A percentile compares a stretch with the other conserved stretches of the same genome.
These are phyloP conservation scores for Eucalyptus tenuipes DNA, from an alignment of 345 rosid species.

Conservation along the genomic window DNA sequence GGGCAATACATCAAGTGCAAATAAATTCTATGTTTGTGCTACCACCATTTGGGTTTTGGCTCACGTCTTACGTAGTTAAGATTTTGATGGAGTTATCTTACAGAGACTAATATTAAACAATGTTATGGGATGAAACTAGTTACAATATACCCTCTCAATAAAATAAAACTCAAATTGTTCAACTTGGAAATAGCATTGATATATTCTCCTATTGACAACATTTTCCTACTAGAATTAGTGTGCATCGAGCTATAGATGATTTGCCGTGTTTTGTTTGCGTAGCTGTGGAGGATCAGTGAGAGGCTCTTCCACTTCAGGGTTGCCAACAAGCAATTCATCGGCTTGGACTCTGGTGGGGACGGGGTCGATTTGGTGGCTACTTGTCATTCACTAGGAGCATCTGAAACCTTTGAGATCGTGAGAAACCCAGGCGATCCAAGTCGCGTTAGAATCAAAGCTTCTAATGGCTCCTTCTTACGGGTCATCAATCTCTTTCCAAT, in stretches of 20 bases:
- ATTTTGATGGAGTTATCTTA: background rate
- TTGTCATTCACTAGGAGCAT: background rate
- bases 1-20: background rate
- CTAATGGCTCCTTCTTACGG: conserved; percentile 41
- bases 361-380: conserved; percentile 18
- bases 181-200: background rate
- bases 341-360: conserved; percentile 11
- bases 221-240: background rate
- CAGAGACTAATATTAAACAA: background rate
- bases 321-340: conserved; percentile 30
- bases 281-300: conserved; percentile 52
- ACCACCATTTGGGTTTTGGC: background rate
- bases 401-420: conserved; percentile 35
- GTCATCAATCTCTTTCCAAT: background rate
- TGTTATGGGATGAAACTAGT: background rate
- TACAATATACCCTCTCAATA: background rate
- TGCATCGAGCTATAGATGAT: background rate
- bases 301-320: conserved; percentile 32
- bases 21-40: background rate
- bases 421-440: conserved; percentile 7
- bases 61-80: background rate
- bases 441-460: conserved; percentile 39
- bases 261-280: background rate
- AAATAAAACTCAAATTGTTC: background rate
- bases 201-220: background rate